phyloP scores from a whole-genome alignment of 2,329 filamentous ascomycete genomes.

The Daldinia sp. region DNA sequence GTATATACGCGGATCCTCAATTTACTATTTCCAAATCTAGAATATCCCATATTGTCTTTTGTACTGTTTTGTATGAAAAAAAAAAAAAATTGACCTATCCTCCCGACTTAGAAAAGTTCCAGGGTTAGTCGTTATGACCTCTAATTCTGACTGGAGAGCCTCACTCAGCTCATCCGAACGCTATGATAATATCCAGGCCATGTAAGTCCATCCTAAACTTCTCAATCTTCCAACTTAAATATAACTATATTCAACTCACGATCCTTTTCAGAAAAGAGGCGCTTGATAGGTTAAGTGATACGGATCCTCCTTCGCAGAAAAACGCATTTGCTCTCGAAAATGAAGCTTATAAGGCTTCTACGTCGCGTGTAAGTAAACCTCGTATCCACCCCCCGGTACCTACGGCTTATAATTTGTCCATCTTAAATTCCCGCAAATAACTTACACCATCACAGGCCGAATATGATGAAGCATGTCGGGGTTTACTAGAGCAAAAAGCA shows the following conservation, averaged over 20 bases:
- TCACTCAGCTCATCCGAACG: conserved; percentile 69
- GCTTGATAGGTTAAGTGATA: conserved; percentile 39
- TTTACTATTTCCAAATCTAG: neutral
- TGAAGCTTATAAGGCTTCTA: conserved; percentile 69
- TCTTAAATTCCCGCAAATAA: neutral
- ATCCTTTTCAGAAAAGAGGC: conserved; percentile 46
- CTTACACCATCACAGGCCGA: conserved; percentile 63
- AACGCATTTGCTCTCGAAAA: conserved; percentile 75
- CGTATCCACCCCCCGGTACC: neutral
- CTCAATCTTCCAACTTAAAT: neutral
- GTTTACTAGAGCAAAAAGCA: conserved; percentile 48
- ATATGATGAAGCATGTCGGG: conserved; percentile 62
- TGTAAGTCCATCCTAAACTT: conserved; percentile 60
- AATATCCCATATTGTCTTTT: neutral
- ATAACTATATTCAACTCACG: conserved; percentile 26
- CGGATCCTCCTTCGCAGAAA: conserved; percentile 47
- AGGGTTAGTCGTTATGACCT: conserved; percentile 46
- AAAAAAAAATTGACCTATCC: neutral
- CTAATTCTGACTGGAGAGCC: conserved; percentile 60
- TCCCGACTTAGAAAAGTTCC: neutral
- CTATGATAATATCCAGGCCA: conserved; percentile 71
- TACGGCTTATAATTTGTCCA: neutral
- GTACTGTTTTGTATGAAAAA: neutral
- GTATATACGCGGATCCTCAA: neutral
- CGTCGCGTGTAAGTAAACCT: conserved; percentile 64